phyloP scores from a whole-genome alignment of 1,284 basidiomycete species.

The Heimioporus retisporus region DNA sequence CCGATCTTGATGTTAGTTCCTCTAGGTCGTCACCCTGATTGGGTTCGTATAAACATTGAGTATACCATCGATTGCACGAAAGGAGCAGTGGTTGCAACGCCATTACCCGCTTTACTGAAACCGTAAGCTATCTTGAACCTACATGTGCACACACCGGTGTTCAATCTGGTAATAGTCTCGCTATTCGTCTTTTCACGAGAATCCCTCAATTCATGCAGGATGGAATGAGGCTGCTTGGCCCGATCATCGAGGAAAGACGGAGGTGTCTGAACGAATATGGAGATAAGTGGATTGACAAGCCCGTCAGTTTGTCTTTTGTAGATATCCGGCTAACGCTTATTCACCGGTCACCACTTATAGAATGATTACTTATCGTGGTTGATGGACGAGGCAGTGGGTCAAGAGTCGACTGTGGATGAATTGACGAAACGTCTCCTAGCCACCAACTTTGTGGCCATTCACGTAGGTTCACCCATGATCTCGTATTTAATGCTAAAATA shows the following conservation, averaged over 20 bases:
- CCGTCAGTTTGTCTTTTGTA: conserved; percentile 37
- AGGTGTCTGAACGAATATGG: conserved; percentile 48
- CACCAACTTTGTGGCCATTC: conserved; percentile 53
- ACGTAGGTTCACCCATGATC: conserved; percentile 22
- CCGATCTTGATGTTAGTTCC: background rate
- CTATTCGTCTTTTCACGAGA: conserved; percentile 3
- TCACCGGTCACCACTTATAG: conserved; percentile 38
- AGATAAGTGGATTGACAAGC: conserved; percentile 49
- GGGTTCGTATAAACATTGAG: conserved; percentile 45
- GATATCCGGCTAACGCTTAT: background rate
- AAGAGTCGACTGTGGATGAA: conserved; percentile 36
- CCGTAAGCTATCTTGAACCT: too few species aligned
- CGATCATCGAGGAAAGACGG: conserved; percentile 50
- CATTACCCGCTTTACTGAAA: conserved; percentile 51
- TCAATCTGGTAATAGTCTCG: conserved; percentile 5
- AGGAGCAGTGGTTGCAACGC: conserved; percentile 35
- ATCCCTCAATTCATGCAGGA: conserved; percentile 2
- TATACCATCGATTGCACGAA: conserved; percentile 46
- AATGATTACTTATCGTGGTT: conserved; percentile 59
- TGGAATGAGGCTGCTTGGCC: conserved; percentile 39
- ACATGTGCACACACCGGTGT: background rate
- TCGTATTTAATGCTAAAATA: background rate
- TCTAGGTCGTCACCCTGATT: conserved; percentile 42
- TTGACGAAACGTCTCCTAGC: conserved; percentile 46
- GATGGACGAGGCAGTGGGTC: conserved; percentile 49